Percentiles rank a stretch among this genome's conserved stretches.
Conservation (phyloP, 352 stramenopile species). For the Globisporangium okanoganense region DNA sequence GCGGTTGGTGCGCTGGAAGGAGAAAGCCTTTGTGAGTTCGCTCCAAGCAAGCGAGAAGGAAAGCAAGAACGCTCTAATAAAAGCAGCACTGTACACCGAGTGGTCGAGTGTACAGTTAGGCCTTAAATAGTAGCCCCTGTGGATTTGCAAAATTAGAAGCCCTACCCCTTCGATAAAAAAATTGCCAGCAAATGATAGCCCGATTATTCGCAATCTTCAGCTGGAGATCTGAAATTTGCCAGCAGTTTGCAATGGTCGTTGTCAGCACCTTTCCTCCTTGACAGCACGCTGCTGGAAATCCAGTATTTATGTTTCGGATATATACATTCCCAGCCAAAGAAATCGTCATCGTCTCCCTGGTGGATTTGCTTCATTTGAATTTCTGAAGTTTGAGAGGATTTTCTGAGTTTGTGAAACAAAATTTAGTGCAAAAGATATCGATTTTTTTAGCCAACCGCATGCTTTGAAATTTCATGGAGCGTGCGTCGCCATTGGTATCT, state of each 20-base stretch:
- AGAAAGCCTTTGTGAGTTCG: slow-evolving; percentile 2
- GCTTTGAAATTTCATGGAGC: background rate
- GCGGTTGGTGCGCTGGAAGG: background rate
- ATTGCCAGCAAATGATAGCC: too few relatives aligned
- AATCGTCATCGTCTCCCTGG: too few relatives aligned
- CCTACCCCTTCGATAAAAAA: background rate
- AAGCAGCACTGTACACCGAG: too few relatives aligned
- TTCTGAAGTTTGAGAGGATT: too few relatives aligned
- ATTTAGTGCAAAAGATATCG: background rate
- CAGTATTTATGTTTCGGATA: too few relatives aligned
- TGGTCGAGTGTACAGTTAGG: too few relatives aligned
- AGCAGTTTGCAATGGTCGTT: background rate
- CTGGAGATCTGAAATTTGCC: too few relatives aligned
- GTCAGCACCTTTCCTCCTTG: background rate
- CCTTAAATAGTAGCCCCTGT: background rate
- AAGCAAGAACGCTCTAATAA: too few relatives aligned
- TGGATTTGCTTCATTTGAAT: too few relatives aligned
- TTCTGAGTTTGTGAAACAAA: too few relatives aligned
- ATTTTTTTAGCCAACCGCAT: background rate
- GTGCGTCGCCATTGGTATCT: background rate
- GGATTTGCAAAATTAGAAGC: background rate
- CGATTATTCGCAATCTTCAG: background rate
- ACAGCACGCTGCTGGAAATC: background rate
- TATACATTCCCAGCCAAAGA: too few relatives aligned
- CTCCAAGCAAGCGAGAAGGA: too few relatives aligned